Conservation (phyloP, 805 yeast genomes). For the Candida adriatica region DNA sequence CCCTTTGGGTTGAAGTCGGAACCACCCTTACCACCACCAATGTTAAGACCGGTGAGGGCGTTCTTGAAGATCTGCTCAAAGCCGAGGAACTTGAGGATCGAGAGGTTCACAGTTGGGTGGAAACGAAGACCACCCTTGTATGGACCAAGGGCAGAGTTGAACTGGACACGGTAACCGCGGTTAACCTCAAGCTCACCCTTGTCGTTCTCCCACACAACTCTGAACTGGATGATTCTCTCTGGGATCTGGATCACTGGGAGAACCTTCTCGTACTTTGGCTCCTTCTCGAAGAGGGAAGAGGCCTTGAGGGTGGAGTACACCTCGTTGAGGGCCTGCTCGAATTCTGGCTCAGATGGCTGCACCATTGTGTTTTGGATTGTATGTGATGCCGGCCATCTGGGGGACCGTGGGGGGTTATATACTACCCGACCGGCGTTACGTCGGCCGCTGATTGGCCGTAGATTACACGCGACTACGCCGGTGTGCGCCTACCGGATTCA, state of each 20-base stretch:
- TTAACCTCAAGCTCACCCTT: conserved; percentile 86
- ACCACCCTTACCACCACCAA: conserved; percentile 99
- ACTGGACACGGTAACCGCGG: conserved; percentile 97
- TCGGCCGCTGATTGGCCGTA: conserved; percentile 16
- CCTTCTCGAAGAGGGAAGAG: conserved; percentile 81
- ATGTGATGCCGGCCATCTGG: conserved; percentile 1
- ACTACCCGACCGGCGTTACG: conserved; percentile 1
- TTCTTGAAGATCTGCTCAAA: conserved; percentile 98
- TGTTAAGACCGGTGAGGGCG: conserved; percentile 92
- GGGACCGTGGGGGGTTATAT: conserved; percentile 1
- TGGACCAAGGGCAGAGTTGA: conserved; percentile 97
- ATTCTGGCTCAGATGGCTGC: conserved; percentile 94
- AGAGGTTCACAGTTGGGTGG: conserved; percentile 94
- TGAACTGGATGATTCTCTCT: conserved; percentile 93
- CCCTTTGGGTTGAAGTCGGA: conserved; percentile 97
- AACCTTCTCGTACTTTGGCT: conserved; percentile 85
- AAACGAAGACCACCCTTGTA: conserved; percentile 98
- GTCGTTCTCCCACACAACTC: conserved; percentile 98
- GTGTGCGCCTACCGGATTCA: conserved; percentile 13
- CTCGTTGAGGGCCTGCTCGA: conserved; percentile 97
- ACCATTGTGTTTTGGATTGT: conserved; percentile 39
- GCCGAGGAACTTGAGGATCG: conserved; percentile 93
- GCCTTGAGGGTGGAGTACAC: conserved; percentile 81
- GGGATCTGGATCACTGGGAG: conserved; percentile 90
- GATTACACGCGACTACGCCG: conserved; percentile 16